Evolutionary conservation across 139 green algal genomes (phyloP).

Genomic region (Eudorina sp.): DNA sequence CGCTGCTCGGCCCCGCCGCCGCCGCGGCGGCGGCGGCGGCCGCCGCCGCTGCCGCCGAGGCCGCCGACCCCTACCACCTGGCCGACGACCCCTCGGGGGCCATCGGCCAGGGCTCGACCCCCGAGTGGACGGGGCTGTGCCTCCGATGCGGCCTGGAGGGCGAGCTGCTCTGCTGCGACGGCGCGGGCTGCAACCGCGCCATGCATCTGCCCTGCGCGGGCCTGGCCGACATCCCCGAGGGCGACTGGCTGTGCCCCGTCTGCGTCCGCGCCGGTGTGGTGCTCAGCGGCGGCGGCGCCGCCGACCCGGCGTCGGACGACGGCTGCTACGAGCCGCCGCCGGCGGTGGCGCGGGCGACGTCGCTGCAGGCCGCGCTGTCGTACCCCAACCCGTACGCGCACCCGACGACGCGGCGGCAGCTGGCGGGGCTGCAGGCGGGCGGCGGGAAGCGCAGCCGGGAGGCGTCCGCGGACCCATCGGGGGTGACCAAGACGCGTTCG

Average conservation of each 20-base stretch:
- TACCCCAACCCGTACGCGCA: neutral
- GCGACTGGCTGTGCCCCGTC: slow-evolving; percentile 44
- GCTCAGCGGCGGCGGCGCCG: neutral
- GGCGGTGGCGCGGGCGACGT: neutral
- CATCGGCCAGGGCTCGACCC: neutral
- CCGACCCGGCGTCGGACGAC: neutral
- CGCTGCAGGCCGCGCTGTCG: neutral
- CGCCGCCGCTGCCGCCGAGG: neutral
- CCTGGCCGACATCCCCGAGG: slow-evolving; percentile 23
- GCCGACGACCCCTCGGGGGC: neutral
- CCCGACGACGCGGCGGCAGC: neutral
- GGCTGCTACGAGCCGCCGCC: slow-evolving; percentile 1
- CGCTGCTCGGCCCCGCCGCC: slow-evolving; percentile 4
- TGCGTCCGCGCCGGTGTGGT: neutral
- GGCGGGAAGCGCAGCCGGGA: slow-evolving; percentile 28
- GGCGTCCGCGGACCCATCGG: slow-evolving; percentile 11
- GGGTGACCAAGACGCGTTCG: slow-evolving; percentile 19
- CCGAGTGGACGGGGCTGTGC: slow-evolving; percentile 43
- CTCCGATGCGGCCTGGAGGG: slow-evolving; percentile 35
- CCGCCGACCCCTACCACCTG: no score
- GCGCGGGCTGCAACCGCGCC: slow-evolving; percentile 32
- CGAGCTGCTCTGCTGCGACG: slow-evolving; percentile 50
- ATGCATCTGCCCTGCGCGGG: slow-evolving; percentile 27
- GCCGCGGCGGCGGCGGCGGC: neutral
- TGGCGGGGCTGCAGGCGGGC: neutral